Percentiles rank a stretch among this genome's conserved stretches.
phyloP scores from a whole-genome alignment of 2,329 filamentous ascomycete species.

The Herpotrichia juniperi region DNA sequence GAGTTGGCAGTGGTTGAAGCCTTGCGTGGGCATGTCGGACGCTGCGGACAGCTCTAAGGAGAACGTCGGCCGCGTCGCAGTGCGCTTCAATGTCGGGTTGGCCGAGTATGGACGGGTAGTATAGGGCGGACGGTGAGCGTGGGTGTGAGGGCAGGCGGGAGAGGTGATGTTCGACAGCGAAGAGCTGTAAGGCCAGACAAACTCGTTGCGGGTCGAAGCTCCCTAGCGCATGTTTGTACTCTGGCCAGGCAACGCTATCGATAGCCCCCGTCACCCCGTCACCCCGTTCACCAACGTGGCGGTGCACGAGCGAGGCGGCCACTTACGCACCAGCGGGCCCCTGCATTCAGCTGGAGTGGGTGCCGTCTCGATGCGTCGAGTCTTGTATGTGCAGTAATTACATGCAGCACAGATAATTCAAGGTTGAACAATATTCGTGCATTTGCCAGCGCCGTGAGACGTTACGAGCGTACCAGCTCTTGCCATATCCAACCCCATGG shows the following conservation, averaged over 20 bases:
- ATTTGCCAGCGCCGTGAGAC: not conserved
- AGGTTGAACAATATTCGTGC: not conserved
- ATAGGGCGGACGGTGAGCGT: not conserved
- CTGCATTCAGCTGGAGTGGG: slow-evolving; percentile 8
- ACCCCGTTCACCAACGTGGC: too few relatives aligned
- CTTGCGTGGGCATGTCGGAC: slow-evolving; percentile 36
- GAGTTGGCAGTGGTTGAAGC: slow-evolving; percentile 26
- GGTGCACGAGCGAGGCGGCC: slow-evolving; percentile 2
- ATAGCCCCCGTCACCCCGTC: too few relatives aligned
- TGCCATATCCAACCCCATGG: not conserved
- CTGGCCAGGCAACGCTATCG: slow-evolving; percentile 12
- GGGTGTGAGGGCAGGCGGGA: not conserved
- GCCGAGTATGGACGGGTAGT: not conserved
- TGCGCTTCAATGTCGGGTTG: slow-evolving; percentile 17
- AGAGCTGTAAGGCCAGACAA: slow-evolving; percentile 4
- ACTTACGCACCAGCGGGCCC: slow-evolving; percentile 4
- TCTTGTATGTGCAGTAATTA: not conserved
- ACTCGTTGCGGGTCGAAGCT: slow-evolving; percentile 10
- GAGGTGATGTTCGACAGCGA: not conserved
- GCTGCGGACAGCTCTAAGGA: slow-evolving; percentile 37
- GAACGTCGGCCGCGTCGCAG: slow-evolving; percentile 31
- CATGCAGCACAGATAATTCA: not conserved
- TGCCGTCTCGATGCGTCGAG: not conserved
- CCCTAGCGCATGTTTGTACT: slow-evolving; percentile 12
- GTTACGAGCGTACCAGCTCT: not conserved